These are phyloP conservation scores for Colletotrichum sp. DNA, from an alignment of 2,329 filamentous ascomycete species.

Conservation along the genomic window DNA sequence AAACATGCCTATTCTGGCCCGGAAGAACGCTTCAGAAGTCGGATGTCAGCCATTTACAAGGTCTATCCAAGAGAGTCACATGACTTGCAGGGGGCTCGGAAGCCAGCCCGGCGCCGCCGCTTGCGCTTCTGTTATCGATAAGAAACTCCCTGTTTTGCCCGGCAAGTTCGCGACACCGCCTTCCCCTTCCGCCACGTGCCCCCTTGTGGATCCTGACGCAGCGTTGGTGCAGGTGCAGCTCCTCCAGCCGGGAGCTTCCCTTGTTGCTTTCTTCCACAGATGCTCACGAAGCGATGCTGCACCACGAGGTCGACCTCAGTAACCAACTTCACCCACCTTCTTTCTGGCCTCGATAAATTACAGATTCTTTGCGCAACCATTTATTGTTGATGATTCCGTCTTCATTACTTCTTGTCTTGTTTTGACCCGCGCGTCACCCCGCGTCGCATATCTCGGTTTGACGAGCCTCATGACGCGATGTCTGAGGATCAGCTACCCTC, in stretches of 20 bases:
- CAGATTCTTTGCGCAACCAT: neutral
- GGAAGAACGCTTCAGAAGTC: neutral
- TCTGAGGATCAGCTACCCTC: conserved; percentile 10
- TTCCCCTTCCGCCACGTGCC: neutral
- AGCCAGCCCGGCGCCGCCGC: neutral
- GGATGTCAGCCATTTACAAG: neutral
- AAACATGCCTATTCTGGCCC: neutral
- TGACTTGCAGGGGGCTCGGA: neutral
- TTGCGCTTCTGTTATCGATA: neutral
- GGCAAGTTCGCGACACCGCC: neutral
- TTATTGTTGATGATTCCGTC: neutral
- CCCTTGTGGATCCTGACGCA: neutral
- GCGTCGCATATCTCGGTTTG: neutral
- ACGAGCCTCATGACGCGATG: conserved; percentile 21
- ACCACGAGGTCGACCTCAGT: neutral
- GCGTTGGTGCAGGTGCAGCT: neutral
- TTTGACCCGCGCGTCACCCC: neutral
- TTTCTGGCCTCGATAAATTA: neutral
- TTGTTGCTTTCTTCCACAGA: conserved; percentile 5
- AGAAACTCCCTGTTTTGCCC: neutral
- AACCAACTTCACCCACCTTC: neutral
- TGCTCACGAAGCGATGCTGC: conserved; percentile 2
- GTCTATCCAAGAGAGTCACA: neutral
- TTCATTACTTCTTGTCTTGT: neutral
- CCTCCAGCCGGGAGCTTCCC: conserved; percentile 9